Conservation (phyloP, 2,329 filamentous ascomycete species). For the Blastomyces gilchristii region DNA sequence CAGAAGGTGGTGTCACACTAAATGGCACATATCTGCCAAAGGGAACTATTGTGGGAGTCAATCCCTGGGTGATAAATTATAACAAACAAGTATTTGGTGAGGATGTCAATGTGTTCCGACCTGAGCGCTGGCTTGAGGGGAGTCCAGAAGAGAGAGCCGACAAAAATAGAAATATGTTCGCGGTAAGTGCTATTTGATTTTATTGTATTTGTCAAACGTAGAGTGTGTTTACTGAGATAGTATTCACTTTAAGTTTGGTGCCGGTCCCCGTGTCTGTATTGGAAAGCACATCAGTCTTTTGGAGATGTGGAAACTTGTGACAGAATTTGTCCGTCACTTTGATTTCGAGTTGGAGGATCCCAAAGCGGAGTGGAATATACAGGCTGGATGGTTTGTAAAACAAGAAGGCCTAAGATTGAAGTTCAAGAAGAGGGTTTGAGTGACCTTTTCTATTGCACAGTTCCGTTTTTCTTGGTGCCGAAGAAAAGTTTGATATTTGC, state of each 20-base stretch:
- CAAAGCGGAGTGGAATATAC: not conserved
- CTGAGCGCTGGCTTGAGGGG: slow-evolving; percentile 33
- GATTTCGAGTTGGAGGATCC: slow-evolving; percentile 1
- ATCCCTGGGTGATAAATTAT: slow-evolving; percentile 33
- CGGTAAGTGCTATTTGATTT: not conserved
- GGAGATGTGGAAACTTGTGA: slow-evolving; percentile 14
- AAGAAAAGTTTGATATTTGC: too few relatives aligned
- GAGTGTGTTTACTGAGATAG: not conserved
- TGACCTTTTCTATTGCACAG: not conserved
- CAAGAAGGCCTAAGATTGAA: slow-evolving; percentile 1
- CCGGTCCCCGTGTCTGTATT: slow-evolving; percentile 10
- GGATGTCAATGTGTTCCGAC: slow-evolving; percentile 30
- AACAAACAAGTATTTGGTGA: slow-evolving; percentile 24
- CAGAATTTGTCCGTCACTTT: slow-evolving; percentile 8
- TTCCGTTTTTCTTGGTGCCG: too few relatives aligned
- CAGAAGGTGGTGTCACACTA: slow-evolving; percentile 1
- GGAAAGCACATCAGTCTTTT: slow-evolving; percentile 14
- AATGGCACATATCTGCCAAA: slow-evolving; percentile 22
- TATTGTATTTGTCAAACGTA: not conserved
- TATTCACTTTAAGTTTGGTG: slow-evolving; percentile 2
- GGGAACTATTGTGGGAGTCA: slow-evolving; percentile 34
- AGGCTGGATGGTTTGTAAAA: slow-evolving; percentile 3
- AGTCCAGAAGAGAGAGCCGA: slow-evolving; percentile 12
- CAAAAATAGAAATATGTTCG: slow-evolving; percentile 6
- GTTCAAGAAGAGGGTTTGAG: slow-evolving; percentile 1